Evolutionary conservation across 2,329 filamentous ascomycete genomes (phyloP), one percentile per base, ranked within the genome.

Genomic region (Cordyceps tenuipes): DNA sequence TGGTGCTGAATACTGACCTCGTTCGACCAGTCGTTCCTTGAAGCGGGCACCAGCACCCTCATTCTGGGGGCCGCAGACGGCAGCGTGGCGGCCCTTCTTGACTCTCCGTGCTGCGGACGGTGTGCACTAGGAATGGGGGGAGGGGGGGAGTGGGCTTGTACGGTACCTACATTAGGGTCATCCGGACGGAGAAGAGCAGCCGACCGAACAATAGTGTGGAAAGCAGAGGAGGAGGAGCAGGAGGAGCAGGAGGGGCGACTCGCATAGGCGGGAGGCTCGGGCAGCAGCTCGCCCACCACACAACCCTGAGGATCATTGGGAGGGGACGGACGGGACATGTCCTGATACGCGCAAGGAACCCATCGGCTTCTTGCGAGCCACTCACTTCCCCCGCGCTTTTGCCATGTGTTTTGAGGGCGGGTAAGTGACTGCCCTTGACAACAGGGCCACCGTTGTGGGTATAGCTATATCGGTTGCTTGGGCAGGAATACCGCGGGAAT

Each of bases 141-240:
- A 34, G n/a, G 26, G 12, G 34, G 34, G 34, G 34, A 36, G 34
- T 10, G 34, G 34, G 34, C 9, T 12, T 3, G 34, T 12, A 9
- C 13, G 2, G 55, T 57, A 57, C 55, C 55, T 57, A 57, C 55
- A 57, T 57, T 57, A 57, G 55, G 55, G 55, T 49, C 34, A 10
- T 48, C 46, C 44, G 55, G 46, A 57, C 31, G 55, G 46, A 57
- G 43, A 43, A 49, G 46, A 43, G 44, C 55, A 49, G 44, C 54
- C 54, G 54, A 57, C 54, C 54, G 54, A 57, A 57, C 54, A 57
- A 57, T 57, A 44, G 31, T n/a, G 15, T 12, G 48, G 23, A n/a
- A 19, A 31, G 23, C 5, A 46, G 31, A 43, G 6, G 15, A 13
- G 34, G n/a, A n/a, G n/a, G n/a, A n/a, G n/a, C n/a, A 34, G 44